Evolutionary conservation across 1,284 basidiomycete genomes (phyloP), one percentile per base, ranked within the genome.

Genomic region (Anthracocystis panici-leucophaei): DNA sequence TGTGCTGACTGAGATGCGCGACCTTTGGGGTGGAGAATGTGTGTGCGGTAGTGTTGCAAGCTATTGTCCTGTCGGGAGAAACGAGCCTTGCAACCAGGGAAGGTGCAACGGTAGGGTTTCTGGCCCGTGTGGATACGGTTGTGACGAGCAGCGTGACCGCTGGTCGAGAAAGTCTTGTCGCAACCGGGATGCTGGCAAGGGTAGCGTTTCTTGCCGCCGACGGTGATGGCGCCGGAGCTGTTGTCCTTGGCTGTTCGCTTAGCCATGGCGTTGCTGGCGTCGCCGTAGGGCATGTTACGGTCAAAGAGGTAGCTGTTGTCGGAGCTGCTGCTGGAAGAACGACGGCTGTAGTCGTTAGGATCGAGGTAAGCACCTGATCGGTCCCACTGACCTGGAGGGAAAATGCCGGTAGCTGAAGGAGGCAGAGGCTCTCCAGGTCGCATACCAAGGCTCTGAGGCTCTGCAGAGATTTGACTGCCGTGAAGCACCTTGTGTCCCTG

Each of bases 111-210:
- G 48, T 84, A 83, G 1, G 83, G 82, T 44, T 82, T 80, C 59
- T 78, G 77, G 25, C 80, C 82, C 9, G 92, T 93, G 86, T 94
- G 92, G 12, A 93, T 84, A 21, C 92, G 88, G 25, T 91, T 89
- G 84, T 94, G 92, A 52, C 92, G 89, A 0, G 92, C 91, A 21
- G 93, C 89, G 81, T 94, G 93, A 35, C 92, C 92, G 78, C 90
- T 91, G 46, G 92, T 94, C 57, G 91, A 92, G 86, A 94, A 94
- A 1, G 89, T 89, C 57, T 91, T 89, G 12, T 91, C 89, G 80
- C 91, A 92, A 8, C 88, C 90, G 3, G 85, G 77, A 35, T 80
- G 78, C 23, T 77, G 72, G 80, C 91, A 92, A 27, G 90, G 86
- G 74, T 92, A 91, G 57, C 82, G 69, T 58, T 83, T 84, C 86